Evolutionary conservation across 2,329 filamentous ascomycete genomes (phyloP).

Genomic region (Neonectria faginata): DNA sequence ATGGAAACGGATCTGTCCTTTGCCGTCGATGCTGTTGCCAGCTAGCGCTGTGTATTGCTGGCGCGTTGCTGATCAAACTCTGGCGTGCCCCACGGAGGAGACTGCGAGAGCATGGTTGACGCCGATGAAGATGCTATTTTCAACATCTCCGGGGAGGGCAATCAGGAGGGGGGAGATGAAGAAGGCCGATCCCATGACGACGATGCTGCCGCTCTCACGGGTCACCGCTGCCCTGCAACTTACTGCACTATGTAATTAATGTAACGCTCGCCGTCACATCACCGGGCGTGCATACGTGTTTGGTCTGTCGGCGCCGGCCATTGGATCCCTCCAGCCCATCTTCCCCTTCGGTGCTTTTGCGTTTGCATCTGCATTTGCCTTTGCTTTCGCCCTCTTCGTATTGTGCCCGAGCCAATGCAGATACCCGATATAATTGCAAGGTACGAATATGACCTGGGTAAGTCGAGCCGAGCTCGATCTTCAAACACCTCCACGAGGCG

Average conservation of each 20-base stretch:
- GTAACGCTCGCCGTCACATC: slow-evolving; percentile 22
- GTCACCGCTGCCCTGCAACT: background rate
- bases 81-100: slow-evolving; percentile 8
- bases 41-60: background rate
- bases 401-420: slow-evolving; percentile 3
- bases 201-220: slow-evolving; percentile 8
- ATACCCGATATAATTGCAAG: slow-evolving; percentile 1
- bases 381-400: slow-evolving; percentile 3
- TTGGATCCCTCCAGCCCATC: background rate
- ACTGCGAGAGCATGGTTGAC: background rate
- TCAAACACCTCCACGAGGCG: slow-evolving; percentile 7
- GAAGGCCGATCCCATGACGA: slow-evolving; percentile 13
- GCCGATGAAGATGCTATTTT: slow-evolving; percentile 18
- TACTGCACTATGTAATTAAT: background rate
- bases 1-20: background rate
- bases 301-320: slow-evolving; percentile 1
- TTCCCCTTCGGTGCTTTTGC: background rate
- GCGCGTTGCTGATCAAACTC: slow-evolving; percentile 15
- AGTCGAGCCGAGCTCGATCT: slow-evolving; percentile 9
- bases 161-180: slow-evolving; percentile 9
- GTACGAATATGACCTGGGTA: background rate
- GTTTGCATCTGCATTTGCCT: slow-evolving; percentile 2
- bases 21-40: background rate
- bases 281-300: slow-evolving; percentile 19
- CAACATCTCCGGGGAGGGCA: background rate